These are phyloP conservation scores for Arabis alpina DNA, from an alignment of 345 rosid species.

Conservation along the genomic window DNA sequence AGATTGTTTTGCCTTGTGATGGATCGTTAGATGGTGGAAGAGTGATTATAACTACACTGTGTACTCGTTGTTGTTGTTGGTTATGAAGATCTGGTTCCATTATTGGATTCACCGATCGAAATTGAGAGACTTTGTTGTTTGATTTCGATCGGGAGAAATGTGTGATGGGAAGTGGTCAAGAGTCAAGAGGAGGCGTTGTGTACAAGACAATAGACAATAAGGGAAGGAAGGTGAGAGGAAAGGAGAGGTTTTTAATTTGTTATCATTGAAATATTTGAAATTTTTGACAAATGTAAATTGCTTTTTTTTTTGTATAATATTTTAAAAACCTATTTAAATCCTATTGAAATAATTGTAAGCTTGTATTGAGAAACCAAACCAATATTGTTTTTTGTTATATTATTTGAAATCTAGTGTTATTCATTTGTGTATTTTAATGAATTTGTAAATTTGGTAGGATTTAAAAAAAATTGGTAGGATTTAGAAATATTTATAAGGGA, in stretches of 20 bases:
- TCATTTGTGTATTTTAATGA: too few species aligned
- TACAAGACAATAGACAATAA: slow-evolving; percentile 5
- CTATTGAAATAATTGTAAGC: too few species aligned
- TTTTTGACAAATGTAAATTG: too few species aligned
- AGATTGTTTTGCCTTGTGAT: slow-evolving; percentile 84
- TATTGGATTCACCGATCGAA: slow-evolving; percentile 28
- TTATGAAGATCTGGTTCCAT: slow-evolving; percentile 58
- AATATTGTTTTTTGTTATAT: too few species aligned
- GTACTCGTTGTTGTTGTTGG: slow-evolving; percentile 40
- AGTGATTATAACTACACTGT: slow-evolving; percentile 74
- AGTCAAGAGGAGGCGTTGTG: slow-evolving; percentile 27
- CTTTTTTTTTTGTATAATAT: too few species aligned
- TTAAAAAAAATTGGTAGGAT: too few species aligned
- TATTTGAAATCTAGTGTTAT: too few species aligned
- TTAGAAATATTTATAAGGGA: too few species aligned
- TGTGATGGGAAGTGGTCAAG: slow-evolving; percentile 21
- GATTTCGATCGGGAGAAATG: slow-evolving; percentile 24
- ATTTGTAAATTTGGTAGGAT: too few species aligned
- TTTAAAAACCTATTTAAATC: too few species aligned
- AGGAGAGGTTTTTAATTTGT: background rate
- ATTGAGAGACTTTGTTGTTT: background rate
- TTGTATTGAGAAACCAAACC: too few species aligned
- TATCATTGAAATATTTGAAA: too few species aligned
- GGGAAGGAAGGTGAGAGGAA: slow-evolving; percentile 29
- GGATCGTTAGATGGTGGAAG: slow-evolving; percentile 88